phyloP scores from a whole-genome alignment of 768 basidiomycete genomes.

The Hysterangium stoloniferum region DNA sequence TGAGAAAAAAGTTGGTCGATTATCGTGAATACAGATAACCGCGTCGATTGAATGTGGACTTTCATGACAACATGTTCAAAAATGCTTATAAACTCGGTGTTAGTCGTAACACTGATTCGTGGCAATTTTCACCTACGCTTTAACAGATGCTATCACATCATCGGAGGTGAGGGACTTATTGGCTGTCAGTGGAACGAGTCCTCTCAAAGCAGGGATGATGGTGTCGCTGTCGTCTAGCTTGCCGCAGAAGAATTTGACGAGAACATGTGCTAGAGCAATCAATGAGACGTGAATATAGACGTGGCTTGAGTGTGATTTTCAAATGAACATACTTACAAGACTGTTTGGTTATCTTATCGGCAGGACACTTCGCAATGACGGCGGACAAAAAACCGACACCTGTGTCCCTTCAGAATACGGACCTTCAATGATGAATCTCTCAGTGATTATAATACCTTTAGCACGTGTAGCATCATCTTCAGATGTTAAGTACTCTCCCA shows the following conservation, averaged over 20 bases:
- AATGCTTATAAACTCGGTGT: constrained; percentile 37
- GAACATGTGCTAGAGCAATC: constrained; percentile 56
- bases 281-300: background rate
- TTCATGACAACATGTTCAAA: constrained; percentile 77
- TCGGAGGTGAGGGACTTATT: constrained; percentile 54
- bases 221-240: constrained; percentile 85
- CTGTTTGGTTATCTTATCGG: constrained; percentile 64
- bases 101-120: background rate
- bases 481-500: constrained; percentile 83
- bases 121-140: constrained; percentile 43
- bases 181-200: constrained; percentile 57
- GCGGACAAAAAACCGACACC: constrained; percentile 80
- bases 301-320: background rate
- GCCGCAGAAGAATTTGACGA: constrained; percentile 74
- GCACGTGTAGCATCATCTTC: constrained; percentile 72
- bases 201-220: constrained; percentile 73
- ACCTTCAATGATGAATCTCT: constrained; percentile 14
- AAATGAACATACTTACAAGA: constrained; percentile 47
- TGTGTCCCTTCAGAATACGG: constrained; percentile 25
- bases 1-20: constrained; percentile 69
- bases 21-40: constrained; percentile 74
- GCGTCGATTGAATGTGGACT: constrained; percentile 70
- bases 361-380: constrained; percentile 54
- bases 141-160: constrained; percentile 53
- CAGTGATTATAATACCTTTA: no score